Base-by-base conservation (phyloP, 2,329 filamentous ascomycete genomes). In the Alternaria sp. region DNA sequence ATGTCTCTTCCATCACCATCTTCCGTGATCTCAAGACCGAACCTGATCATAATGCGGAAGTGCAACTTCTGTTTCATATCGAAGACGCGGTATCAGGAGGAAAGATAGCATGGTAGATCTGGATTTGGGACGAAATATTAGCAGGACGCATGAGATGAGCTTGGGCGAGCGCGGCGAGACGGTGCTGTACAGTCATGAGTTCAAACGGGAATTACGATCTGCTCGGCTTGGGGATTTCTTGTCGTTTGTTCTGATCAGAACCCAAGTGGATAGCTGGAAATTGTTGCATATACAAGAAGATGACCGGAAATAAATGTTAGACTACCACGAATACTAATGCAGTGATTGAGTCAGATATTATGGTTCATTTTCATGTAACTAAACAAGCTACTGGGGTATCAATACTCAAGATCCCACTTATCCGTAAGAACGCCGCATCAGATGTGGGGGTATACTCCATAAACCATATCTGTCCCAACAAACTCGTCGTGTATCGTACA, bases 311-410 rank as follows among this genome's bases (percentile, higher is more conserved):
- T 32, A 7, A 27, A 8, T 27, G 6, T 27, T 7, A 27, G 25
- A 27, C 25, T 27, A 49, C 34, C 3, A 34, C 14, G 4, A 49
- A 11, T 3, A 6, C 18, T 1, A 34, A 36, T 30, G 8, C 20
- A 27, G 38, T 12, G 16, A 38, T 25, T 9, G 20, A 50, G 20
- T 7, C 10, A 27, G 22, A 36, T 18, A 36, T 36, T 25, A 50
- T n/a, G 16, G 16, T 50, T 38, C 32, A 38, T 50, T 50, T 14
- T 50, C 20, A 27, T 36, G 9, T 18, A 27, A 50, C 2, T 18
- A 8, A 50, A 25, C 14, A 50, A 38, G 32, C 46, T 50, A 50
- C 20, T 32, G 22, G 46, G 46, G 46, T 50, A 50, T 50, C 46
- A 50, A 27, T 50, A 36, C 30, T 27, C 14, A n/a, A 18, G 9